Evolutionary conservation across 164 flowering plant genomes (phyloP).

Genomic region (Magnolia kwangsiensis): DNA sequence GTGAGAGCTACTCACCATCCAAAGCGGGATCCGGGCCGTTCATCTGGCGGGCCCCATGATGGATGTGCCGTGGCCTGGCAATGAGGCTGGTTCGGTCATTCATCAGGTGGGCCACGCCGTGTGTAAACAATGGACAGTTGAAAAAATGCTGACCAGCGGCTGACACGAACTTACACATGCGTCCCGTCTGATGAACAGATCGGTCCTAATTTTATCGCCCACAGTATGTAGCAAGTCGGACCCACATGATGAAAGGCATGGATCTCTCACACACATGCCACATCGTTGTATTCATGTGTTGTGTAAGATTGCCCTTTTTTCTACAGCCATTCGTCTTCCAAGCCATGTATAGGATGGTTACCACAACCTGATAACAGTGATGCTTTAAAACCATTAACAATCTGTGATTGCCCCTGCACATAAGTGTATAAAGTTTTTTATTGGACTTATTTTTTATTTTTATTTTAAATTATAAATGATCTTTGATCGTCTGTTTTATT

Average conservation of each 20-base stretch:
- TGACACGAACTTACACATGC: neutral
- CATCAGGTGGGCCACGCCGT: neutral
- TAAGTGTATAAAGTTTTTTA: too few species aligned
- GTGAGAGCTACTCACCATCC: too few species aligned
- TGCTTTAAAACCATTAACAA: too few species aligned
- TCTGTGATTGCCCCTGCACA: too few species aligned
- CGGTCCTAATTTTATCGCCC: neutral
- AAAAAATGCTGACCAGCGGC: neutral
- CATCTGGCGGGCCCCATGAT: neutral
- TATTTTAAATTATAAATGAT: too few species aligned
- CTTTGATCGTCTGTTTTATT: too few species aligned
- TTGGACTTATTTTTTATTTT: too few species aligned
- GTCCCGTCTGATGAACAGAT: neutral
- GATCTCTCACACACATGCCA: neutral
- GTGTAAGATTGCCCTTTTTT: too few species aligned
- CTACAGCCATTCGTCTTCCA: too few species aligned
- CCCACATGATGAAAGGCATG: neutral
- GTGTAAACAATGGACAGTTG: neutral
- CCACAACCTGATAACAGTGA: too few species aligned
- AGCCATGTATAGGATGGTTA: too few species aligned
- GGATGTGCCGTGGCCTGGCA: neutral
- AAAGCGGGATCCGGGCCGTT: neutral
- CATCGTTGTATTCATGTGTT: too few species aligned
- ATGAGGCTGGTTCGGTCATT: neutral
- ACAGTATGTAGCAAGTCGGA: neutral